phyloP scores from a whole-genome alignment of 2,329 filamentous ascomycete species.

The Colletotrichum sp. region DNA sequence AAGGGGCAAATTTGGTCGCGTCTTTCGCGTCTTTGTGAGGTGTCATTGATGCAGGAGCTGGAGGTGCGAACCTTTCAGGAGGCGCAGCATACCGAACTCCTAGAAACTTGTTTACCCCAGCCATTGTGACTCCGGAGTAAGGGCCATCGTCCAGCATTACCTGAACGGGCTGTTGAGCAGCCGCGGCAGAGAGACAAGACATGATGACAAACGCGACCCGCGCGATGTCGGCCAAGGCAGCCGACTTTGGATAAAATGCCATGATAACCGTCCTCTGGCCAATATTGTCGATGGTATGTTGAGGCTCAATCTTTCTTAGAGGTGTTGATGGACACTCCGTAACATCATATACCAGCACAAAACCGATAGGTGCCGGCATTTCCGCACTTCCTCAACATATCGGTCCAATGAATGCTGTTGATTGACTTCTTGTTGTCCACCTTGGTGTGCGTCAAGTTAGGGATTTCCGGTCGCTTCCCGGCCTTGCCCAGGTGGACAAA shows the following conservation, averaged over 20 bases:
- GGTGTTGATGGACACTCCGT: background rate
- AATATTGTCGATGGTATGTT: background rate
- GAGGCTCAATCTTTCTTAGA: background rate
- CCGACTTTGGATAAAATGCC: background rate
- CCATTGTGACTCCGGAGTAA: background rate
- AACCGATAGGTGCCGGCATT: background rate
- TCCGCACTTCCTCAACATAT: background rate
- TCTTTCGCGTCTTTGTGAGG: background rate
- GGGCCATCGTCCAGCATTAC: background rate
- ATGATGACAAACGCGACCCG: background rate
- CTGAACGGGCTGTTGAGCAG: background rate
- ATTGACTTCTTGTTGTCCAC: background rate
- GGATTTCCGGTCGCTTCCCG: background rate
- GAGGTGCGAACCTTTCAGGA: background rate
- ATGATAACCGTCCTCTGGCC: background rate
- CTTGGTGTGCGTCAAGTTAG: background rate
- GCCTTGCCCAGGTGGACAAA: background rate
- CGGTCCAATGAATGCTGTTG: background rate
- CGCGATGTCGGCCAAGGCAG: background rate
- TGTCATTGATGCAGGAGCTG: background rate
- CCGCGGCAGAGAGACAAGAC: background rate
- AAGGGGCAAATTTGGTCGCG: background rate
- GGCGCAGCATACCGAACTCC: background rate
- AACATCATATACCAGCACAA: background rate
- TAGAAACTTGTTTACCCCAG: background rate